phyloP scores from a whole-genome alignment of 2,329 filamentous ascomycete genomes.

The Plectosphaerella plurivora region DNA sequence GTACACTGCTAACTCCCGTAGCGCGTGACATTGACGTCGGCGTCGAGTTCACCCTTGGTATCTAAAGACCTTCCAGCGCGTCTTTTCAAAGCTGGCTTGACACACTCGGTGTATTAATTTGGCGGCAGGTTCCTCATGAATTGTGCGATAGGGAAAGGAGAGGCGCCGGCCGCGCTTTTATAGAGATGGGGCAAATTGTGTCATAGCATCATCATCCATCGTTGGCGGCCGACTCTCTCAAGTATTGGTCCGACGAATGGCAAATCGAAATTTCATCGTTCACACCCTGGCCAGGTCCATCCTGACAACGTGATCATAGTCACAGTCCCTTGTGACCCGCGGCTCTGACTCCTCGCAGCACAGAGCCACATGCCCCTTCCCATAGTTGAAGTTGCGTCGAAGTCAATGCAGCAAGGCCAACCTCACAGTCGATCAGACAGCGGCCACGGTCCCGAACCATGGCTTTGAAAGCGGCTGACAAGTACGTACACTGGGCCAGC shows the following conservation, averaged over 20 bases:
- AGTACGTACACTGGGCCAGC: no score
- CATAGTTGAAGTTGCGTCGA: no score
- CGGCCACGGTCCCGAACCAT: no score
- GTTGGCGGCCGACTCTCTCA: not conserved
- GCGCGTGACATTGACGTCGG: constrained; percentile 96
- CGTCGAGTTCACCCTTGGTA: constrained; percentile 91
- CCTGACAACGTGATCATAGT: not conserved
- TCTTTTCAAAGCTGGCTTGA: constrained; percentile 8
- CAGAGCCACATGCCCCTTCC: not conserved
- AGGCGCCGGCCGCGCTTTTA: constrained; percentile 1
- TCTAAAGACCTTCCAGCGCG: constrained; percentile 50
- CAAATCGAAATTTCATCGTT: constrained; percentile 3
- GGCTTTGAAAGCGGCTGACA: no score
- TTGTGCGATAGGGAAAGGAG: constrained; percentile 1
- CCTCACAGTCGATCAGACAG: no score
- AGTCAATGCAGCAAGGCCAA: no score
- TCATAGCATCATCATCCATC: not conserved
- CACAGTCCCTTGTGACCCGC: no score
- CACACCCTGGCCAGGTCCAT: not conserved
- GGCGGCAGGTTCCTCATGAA: constrained; percentile 2
- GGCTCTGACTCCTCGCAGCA: not conserved
- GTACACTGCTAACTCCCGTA: constrained; percentile 25
- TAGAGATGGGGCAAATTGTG: constrained; percentile 2
- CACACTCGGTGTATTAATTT: constrained; percentile 14
- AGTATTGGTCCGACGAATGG: not conserved